phyloP scores from a whole-genome alignment of 148 eudicot genomes.

The Spergularia bocconei region DNA sequence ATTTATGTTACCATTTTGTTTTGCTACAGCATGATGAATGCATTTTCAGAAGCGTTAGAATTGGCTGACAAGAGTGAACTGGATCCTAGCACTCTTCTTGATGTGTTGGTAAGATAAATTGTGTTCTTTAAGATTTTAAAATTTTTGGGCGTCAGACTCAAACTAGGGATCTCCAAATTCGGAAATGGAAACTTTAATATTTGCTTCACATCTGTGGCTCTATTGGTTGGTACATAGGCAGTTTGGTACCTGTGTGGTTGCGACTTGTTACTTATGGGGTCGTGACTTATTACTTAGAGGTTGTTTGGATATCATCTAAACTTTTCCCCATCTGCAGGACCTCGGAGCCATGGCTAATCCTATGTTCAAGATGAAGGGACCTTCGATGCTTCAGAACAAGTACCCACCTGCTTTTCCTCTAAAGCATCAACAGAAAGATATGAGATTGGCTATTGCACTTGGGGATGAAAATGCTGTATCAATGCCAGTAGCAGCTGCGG shows the following conservation, averaged over 20 bases:
- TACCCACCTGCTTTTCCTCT: constrained; percentile 92
- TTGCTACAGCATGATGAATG: constrained; percentile 85
- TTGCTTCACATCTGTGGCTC: too few species aligned
- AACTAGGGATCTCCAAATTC: not conserved
- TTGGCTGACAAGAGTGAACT: constrained; percentile 89
- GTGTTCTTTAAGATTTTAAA: not conserved
- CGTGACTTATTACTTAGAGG: not conserved
- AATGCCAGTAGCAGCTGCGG: constrained; percentile 96
- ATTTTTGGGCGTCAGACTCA: not conserved
- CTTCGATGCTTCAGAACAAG: constrained; percentile 68
- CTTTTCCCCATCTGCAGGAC: constrained; percentile 47
- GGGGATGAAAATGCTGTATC: constrained; percentile 86
- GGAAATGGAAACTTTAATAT: too few species aligned
- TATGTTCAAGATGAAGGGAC: constrained; percentile 97
- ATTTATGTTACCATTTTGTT: constrained; percentile 6
- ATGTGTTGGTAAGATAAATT: constrained; percentile 66
- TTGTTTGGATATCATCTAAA: constrained; percentile 13
- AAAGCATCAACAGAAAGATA: constrained; percentile 98
- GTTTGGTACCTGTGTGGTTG: not conserved
- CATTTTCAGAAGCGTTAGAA: constrained; percentile 89
- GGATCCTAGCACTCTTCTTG: constrained; percentile 71
- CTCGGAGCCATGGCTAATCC: constrained; percentile 94
- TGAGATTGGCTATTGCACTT: constrained; percentile 96
- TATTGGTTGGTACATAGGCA: too few species aligned
- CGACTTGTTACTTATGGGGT: not conserved